Percentiles rank a stretch among this genome's conserved stretches.
Evolutionary conservation across 768 basidiomycete species (phyloP).

Genomic region (Mycena vitilis): DNA sequence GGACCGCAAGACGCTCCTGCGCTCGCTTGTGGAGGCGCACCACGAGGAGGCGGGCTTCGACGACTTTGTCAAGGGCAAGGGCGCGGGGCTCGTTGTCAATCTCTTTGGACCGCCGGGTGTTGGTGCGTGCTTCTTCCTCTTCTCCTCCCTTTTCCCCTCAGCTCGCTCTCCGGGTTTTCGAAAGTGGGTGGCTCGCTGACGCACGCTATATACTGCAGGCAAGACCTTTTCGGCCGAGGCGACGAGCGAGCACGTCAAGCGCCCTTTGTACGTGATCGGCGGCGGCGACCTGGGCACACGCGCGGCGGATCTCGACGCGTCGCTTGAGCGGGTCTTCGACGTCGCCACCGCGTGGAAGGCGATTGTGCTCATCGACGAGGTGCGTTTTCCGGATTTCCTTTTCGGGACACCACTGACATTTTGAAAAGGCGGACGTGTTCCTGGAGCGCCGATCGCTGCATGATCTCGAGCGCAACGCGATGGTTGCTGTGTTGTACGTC

Average conservation of each 20-base stretch:
- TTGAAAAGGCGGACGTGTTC: slow-evolving; percentile 70
- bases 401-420: background rate
- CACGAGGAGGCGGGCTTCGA: slow-evolving; percentile 64
- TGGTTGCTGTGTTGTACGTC: slow-evolving; percentile 75
- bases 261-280: slow-evolving; percentile 65
- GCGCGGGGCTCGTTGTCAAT: slow-evolving; percentile 68
- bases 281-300: slow-evolving; percentile 67
- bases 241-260: slow-evolving; percentile 64
- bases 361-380: slow-evolving; percentile 68
- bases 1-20: slow-evolving; percentile 64
- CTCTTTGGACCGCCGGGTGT: slow-evolving; percentile 71
- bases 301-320: slow-evolving; percentile 55
- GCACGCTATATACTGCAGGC: slow-evolving; percentile 42
- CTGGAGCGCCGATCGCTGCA: slow-evolving; percentile 75
- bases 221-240: slow-evolving; percentile 73
- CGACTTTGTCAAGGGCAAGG: slow-evolving; percentile 75
- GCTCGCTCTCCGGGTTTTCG: too few species aligned
- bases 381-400: slow-evolving; percentile 20
- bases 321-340: slow-evolving; percentile 60
- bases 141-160: background rate
- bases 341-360: slow-evolving; percentile 72
- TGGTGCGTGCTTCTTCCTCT: slow-evolving; percentile 46
- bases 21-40: slow-evolving; percentile 69
- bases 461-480: slow-evolving; percentile 74
- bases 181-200: background rate